phyloP scores from a whole-genome alignment of 768 basidiomycete genomes.

The Suillus subalutaceus region DNA sequence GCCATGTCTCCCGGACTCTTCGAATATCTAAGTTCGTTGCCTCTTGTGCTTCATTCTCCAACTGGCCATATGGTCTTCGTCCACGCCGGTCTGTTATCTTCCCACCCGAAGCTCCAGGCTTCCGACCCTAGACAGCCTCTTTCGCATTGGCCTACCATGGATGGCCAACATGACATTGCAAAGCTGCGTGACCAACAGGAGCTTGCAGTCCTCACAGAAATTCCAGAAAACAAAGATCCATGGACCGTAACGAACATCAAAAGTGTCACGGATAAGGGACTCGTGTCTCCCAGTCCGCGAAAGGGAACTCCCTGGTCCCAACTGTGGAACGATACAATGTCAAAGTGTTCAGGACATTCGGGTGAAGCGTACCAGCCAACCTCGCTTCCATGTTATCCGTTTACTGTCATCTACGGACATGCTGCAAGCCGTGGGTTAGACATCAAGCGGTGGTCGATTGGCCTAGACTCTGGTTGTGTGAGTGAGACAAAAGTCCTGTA shows the following conservation, averaged over 20 bases:
- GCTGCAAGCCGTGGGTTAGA: conserved; percentile 80
- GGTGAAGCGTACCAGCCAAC: conserved; percentile 24
- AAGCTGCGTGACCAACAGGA: conserved; percentile 66
- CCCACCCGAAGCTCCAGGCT: conserved; percentile 59
- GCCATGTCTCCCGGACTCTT: conserved; percentile 63
- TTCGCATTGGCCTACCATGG: conserved; percentile 53
- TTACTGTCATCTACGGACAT: conserved; percentile 85
- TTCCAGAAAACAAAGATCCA: conserved; percentile 78
- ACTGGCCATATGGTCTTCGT: conserved; percentile 75
- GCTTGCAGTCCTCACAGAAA: conserved; percentile 58
- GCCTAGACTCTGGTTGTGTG: conserved; percentile 88
- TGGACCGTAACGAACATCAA: conserved; percentile 63
- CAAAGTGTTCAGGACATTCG: conserved; percentile 55
- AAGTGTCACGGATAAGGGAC: conserved; percentile 43
- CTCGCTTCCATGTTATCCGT: conserved; percentile 64
- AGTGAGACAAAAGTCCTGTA: conserved; percentile 28
- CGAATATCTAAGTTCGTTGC: conserved; percentile 72
- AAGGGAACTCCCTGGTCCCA: conserved; percentile 77
- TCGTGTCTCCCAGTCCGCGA: conserved; percentile 30
- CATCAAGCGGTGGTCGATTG: conserved; percentile 80
- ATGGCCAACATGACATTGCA: conserved; percentile 22
- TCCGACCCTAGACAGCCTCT: conserved; percentile 69
- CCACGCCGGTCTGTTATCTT: conserved; percentile 82
- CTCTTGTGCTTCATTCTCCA: conserved; percentile 75
- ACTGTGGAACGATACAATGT: conserved; percentile 72